A percentile compares a stretch with the other conserved stretches of the same genome.
phyloP scores from a whole-genome alignment of 768 basidiomycete genomes.

The Hemileccinum impolitum region DNA sequence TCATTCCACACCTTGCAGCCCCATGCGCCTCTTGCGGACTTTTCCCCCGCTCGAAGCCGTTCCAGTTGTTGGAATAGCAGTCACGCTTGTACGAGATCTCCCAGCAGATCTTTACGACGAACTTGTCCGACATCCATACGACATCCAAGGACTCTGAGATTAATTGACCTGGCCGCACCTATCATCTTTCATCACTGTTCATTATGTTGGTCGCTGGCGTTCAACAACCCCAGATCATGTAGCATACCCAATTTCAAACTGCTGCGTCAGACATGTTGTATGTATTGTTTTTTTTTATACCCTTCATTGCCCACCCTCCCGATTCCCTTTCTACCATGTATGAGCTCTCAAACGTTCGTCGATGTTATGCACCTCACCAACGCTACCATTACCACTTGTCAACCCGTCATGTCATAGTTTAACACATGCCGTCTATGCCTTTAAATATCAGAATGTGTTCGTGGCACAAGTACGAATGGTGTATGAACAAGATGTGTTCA shows the following conservation, averaged over 20 bases:
- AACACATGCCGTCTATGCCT: background rate
- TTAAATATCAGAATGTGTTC: too few relatives aligned
- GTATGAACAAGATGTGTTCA: conserved; percentile 1
- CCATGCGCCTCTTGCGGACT: conserved; percentile 90
- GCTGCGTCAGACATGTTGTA: conserved; percentile 6
- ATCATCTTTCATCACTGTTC: background rate
- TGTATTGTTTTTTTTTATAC: conserved; percentile 11
- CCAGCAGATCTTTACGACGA: conserved; percentile 85
- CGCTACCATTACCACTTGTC: background rate
- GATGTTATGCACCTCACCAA: background rate
- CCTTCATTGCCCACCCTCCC: background rate
- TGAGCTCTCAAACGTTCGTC: background rate
- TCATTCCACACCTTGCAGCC: conserved; percentile 45
- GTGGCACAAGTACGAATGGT: background rate
- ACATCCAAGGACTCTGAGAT: conserved; percentile 33
- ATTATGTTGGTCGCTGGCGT: conserved; percentile 13
- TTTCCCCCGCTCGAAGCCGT: conserved; percentile 90
- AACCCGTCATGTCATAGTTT: background rate
- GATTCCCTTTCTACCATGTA: background rate
- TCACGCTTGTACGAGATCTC: conserved; percentile 89
- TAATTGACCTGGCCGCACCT: background rate
- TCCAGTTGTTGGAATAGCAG: conserved; percentile 87
- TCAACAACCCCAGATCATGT: conserved; percentile 15
- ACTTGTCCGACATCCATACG: conserved; percentile 84
- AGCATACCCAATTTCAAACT: conserved; percentile 18